Conservation (phyloP, 768 basidiomycete species). For the Leucosporidium scottii region DNA sequence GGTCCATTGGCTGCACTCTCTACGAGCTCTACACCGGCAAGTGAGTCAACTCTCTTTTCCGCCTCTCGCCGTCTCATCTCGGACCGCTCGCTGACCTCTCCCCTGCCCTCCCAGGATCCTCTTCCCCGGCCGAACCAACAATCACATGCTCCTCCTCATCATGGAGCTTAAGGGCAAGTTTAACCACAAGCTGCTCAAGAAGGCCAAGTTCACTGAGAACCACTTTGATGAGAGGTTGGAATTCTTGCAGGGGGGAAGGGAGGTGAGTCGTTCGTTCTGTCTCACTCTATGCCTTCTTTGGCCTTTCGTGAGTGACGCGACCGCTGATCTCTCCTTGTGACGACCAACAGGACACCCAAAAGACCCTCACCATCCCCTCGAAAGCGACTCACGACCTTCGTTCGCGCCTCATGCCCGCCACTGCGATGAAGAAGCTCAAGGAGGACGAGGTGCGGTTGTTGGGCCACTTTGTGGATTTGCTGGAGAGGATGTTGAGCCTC, state of each 20-base stretch:
- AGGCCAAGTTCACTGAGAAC: slow-evolving; percentile 78
- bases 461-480: slow-evolving; percentile 71
- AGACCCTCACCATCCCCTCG: slow-evolving; percentile 65
- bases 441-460: slow-evolving; percentile 82
- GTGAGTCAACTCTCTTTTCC: slow-evolving; percentile 2
- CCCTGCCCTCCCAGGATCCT: slow-evolving; percentile 89
- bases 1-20: slow-evolving; percentile 97
- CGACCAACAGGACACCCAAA: slow-evolving; percentile 62
- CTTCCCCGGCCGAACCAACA: slow-evolving; percentile 92
- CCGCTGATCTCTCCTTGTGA: too few species aligned
- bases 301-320: too few species aligned
- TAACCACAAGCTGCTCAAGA: slow-evolving; percentile 89
- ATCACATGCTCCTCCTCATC: slow-evolving; percentile 94
- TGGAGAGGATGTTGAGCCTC: slow-evolving; percentile 82
- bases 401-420: slow-evolving; percentile 70
- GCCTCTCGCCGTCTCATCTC: slow-evolving; percentile 28
- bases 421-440: slow-evolving; percentile 62
- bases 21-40: slow-evolving; percentile 57
- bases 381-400: slow-evolving; percentile 76
- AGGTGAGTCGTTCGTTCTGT: too few species aligned
- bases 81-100: not conserved
- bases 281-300: too few species aligned
- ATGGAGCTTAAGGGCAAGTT: slow-evolving; percentile 96
- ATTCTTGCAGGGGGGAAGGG: slow-evolving; percentile 71
- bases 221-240: slow-evolving; percentile 91